Evolutionary conservation across 2,329 filamentous ascomycete genomes (phyloP).

Genomic region (Penicillium sclerotiorum): DNA sequence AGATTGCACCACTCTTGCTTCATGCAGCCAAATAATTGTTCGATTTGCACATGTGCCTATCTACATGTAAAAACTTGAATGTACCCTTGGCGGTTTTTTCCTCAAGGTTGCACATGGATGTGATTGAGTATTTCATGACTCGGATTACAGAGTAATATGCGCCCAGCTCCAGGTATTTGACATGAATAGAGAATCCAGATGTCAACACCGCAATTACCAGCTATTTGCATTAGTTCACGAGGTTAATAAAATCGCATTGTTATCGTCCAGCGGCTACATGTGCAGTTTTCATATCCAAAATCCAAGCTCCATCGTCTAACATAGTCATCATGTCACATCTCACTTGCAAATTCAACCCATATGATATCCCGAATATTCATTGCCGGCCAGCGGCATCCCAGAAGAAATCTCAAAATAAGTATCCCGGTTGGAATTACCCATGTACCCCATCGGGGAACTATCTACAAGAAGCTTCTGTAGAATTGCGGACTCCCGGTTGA

Average conservation of each 20-base stretch:
- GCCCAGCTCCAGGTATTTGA: no score
- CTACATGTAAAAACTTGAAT: no score
- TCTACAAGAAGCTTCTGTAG: conserved; percentile 30
- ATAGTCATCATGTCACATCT: neutral
- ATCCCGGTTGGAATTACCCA: conserved; percentile 6
- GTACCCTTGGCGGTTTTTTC: no score
- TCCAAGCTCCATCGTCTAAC: neutral
- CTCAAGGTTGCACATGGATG: no score
- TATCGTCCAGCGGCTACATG: neutral
- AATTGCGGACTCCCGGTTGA: conserved; percentile 33
- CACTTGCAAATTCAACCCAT: neutral
- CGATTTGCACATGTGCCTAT: no score
- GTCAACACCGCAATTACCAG: neutral
- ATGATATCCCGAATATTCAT: conserved; percentile 22
- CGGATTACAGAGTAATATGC: no score
- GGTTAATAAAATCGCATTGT: neutral
- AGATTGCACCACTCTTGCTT: no score
- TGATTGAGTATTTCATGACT: no score
- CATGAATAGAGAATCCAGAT: no score
- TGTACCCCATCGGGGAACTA: conserved; percentile 23
- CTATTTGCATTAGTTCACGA: neutral
- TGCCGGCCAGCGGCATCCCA: conserved; percentile 24
- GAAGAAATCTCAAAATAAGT: conserved; percentile 16
- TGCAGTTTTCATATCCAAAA: no score
- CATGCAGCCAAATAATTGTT: no score